These are phyloP conservation scores for Fusarium circinatum DNA, from an alignment of 2,329 filamentous ascomycete genomes.

Conservation along the genomic window DNA sequence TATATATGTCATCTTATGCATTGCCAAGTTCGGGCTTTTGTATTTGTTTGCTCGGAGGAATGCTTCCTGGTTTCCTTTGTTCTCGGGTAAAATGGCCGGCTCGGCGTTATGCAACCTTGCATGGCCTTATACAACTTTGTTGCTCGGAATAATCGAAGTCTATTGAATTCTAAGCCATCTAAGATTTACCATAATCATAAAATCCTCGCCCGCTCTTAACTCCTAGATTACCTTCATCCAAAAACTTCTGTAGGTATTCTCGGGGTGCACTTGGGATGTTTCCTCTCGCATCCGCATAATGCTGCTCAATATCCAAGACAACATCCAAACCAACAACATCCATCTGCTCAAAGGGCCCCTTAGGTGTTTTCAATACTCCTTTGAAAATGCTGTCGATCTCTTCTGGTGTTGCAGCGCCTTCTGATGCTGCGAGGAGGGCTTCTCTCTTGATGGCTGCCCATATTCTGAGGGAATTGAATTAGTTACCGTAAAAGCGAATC, in stretches of 20 bases:
- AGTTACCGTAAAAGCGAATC: not conserved
- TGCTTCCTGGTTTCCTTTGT: not conserved
- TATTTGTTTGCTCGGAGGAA: not conserved
- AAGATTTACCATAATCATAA: conserved; percentile 34
- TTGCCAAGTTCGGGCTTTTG: not conserved
- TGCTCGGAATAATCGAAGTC: not conserved
- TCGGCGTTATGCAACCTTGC: not conserved
- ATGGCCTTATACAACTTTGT: not conserved
- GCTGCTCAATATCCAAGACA: conserved; percentile 46
- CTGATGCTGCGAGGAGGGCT: conserved; percentile 45
- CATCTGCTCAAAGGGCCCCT: conserved; percentile 48
- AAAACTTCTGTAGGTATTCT: conserved; percentile 38
- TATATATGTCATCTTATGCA: conserved; percentile 1
- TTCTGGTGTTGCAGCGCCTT: conserved; percentile 45
- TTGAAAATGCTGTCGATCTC: conserved; percentile 48
- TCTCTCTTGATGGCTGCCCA: conserved; percentile 49
- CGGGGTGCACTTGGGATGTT: conserved; percentile 41
- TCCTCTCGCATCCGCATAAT: conserved; percentile 43
- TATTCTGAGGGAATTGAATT: conserved; percentile 32
- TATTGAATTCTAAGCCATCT: not conserved
- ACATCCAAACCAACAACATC: conserved; percentile 47
- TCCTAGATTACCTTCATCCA: conserved; percentile 42
- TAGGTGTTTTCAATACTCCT: conserved; percentile 45
- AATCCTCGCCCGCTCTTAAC: conserved; percentile 46
- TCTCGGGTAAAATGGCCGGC: not conserved